Percentiles rank a stretch among this genome's conserved stretches.
These are phyloP conservation scores for Astrephomene gubernaculifera DNA, from an alignment of 139 green algal genomes.

Conservation along the genomic window DNA sequence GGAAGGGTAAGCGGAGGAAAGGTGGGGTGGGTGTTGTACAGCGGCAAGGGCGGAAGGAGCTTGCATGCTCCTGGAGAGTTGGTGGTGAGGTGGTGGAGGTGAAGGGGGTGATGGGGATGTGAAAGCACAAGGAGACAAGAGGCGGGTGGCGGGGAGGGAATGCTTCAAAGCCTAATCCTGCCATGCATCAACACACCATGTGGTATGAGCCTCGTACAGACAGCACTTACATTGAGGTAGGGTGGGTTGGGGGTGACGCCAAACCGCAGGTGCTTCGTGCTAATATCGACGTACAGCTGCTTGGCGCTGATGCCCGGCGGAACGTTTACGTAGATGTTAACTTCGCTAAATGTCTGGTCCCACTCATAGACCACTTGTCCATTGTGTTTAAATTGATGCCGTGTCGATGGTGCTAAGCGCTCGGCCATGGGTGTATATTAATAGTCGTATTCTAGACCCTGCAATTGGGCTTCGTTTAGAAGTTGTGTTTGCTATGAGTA, in stretches of 20 bases:
- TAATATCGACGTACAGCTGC: slow-evolving; percentile 77
- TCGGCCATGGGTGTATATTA: slow-evolving; percentile 59
- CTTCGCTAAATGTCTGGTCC: slow-evolving; percentile 87
- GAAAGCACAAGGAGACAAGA: too few relatives aligned
- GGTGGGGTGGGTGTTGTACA: too few relatives aligned
- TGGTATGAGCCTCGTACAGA: too few relatives aligned
- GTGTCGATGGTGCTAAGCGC: slow-evolving; percentile 59
- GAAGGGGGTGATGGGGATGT: too few relatives aligned
- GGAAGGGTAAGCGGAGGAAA: too few relatives aligned
- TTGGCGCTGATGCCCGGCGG: slow-evolving; percentile 79
- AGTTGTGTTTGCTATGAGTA: too few relatives aligned
- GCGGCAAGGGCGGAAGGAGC: too few relatives aligned
- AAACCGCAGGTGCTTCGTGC: slow-evolving; percentile 68
- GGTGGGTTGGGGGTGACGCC: slow-evolving; percentile 83
- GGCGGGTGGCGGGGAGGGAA: too few relatives aligned
- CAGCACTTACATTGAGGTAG: slow-evolving; percentile 79
- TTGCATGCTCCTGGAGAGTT: too few relatives aligned
- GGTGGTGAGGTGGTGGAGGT: too few relatives aligned
- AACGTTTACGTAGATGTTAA: slow-evolving; percentile 87
- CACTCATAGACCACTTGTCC: slow-evolving; percentile 88
- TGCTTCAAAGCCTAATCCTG: too few relatives aligned
- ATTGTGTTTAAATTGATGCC: slow-evolving; percentile 68
- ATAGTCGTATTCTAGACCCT: background rate
- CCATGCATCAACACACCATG: too few relatives aligned
- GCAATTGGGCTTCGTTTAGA: background rate